Percentiles rank a stretch among this genome's conserved stretches.
These are phyloP conservation scores for Coemansia guatemalensis DNA, from an alignment of 192 early-diverging fungal species.

Conservation along the genomic window DNA sequence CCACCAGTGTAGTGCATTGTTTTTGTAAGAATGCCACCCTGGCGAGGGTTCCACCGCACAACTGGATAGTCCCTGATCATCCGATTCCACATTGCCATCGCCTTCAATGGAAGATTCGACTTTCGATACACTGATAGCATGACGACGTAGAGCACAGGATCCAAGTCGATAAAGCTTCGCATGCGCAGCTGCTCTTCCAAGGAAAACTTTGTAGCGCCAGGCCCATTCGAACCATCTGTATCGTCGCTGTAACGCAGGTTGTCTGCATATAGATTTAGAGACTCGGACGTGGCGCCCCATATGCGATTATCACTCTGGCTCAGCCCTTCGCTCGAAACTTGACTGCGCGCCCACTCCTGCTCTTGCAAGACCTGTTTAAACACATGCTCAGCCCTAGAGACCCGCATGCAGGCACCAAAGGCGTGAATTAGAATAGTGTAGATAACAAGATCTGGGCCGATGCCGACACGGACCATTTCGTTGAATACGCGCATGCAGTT, in stretches of 20 bases:
- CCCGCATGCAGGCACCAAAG: slow-evolving; percentile 17
- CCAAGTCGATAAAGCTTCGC: slow-evolving; percentile 43
- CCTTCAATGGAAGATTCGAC: slow-evolving; percentile 23
- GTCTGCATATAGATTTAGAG: slow-evolving; percentile 34
- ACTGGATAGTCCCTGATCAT: slow-evolving; percentile 45
- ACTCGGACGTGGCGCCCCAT: slow-evolving; percentile 8
- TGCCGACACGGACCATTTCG: slow-evolving; percentile 57
- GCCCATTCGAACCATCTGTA: not conserved
- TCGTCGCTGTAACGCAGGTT: slow-evolving; percentile 11
- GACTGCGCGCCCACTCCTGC: slow-evolving; percentile 30
- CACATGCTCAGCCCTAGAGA: slow-evolving; percentile 32
- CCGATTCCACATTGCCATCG: slow-evolving; percentile 47
- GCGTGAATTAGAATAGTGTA: slow-evolving; percentile 53
- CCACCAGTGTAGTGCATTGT: slow-evolving; percentile 33
- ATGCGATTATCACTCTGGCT: not conserved
- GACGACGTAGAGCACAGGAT: slow-evolving; percentile 47
- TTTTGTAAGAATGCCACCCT: slow-evolving; percentile 35
- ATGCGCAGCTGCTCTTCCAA: slow-evolving; percentile 22
- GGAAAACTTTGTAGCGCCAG: slow-evolving; percentile 3
- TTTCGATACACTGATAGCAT: slow-evolving; percentile 47
- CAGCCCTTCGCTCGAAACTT: not conserved
- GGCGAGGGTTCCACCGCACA: slow-evolving; percentile 45
- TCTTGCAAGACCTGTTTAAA: slow-evolving; percentile 39
- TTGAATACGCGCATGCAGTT: slow-evolving; percentile 66
- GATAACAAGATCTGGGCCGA: slow-evolving; percentile 36